Percentiles rank a stretch among this genome's conserved stretches.
These are phyloP conservation scores for Lentinula sp. DNA, from an alignment of 768 basidiomycete species.

Conservation along the genomic window DNA sequence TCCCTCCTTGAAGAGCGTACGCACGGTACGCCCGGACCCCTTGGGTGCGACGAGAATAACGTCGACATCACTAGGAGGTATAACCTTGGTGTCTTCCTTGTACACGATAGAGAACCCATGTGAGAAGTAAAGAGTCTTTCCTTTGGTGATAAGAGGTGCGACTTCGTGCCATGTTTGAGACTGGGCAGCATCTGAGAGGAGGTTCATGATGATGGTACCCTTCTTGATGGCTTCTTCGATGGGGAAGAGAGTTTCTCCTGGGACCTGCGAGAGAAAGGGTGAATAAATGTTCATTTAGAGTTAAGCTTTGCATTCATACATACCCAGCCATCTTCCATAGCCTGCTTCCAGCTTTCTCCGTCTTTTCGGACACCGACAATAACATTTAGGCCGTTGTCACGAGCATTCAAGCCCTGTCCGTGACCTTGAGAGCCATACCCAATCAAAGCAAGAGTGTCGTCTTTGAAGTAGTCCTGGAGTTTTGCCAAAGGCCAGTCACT, in stretches of 20 bases:
- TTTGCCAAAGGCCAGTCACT: conserved; percentile 97
- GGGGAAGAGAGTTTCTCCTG: conserved; percentile 95
- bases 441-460: conserved; percentile 98
- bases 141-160: conserved; percentile 95
- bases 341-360: conserved; percentile 96
- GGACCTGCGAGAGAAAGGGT: conserved; percentile 46
- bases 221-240: conserved; percentile 95
- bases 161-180: conserved; percentile 89
- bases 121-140: conserved; percentile 99
- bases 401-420: conserved; percentile 97
- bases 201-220: conserved; percentile 99
- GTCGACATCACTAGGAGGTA: conserved; percentile 90
- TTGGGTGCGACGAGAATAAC: conserved; percentile 99
- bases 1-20: conserved; percentile 99
- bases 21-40: conserved; percentile 97
- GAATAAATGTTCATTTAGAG: too few relatives aligned
- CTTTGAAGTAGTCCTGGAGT: conserved; percentile 99
- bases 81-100: conserved; percentile 93
- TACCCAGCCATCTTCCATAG: conserved; percentile 94
- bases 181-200: conserved; percentile 99
- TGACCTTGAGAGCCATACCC: conserved; percentile 99
- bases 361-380: conserved; percentile 97
- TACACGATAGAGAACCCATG: conserved; percentile 99
- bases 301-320: conserved; percentile 13
- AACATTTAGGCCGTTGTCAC: conserved; percentile 98